phyloP scores from a whole-genome alignment of 306 rosid species.

The Amphicarpaea edgeworthii region DNA sequence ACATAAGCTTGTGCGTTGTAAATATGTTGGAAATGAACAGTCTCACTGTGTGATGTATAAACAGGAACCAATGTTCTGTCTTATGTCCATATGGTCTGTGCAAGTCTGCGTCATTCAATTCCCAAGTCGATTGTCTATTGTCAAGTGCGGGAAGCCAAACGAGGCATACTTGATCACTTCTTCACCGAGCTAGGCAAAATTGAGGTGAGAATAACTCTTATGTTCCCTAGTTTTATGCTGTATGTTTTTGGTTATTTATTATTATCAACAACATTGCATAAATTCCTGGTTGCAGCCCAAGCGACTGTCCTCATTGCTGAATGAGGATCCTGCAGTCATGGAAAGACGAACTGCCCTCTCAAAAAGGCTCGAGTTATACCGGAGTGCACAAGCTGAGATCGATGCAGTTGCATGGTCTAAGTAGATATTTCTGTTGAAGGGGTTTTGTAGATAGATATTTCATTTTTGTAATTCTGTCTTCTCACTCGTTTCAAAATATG shows the following conservation, averaged over 20 bases:
- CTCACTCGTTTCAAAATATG: too few relatives aligned
- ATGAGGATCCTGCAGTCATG: slow-evolving; percentile 96
- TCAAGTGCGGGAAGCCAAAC: slow-evolving; percentile 94
- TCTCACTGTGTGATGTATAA: too few relatives aligned
- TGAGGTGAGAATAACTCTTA: slow-evolving; percentile 60
- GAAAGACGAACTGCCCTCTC: slow-evolving; percentile 78
- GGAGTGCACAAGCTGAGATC: slow-evolving; percentile 89
- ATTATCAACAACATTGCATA: not conserved
- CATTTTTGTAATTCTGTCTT: too few relatives aligned
- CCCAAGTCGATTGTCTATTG: slow-evolving; percentile 88
- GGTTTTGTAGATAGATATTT: not conserved
- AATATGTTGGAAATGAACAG: too few relatives aligned
- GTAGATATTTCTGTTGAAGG: slow-evolving; percentile 53
- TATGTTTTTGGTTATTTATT: not conserved
- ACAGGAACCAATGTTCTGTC: slow-evolving; percentile 84
- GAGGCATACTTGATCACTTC: slow-evolving; percentile 84
- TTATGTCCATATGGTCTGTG: slow-evolving; percentile 85
- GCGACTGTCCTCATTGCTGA: slow-evolving; percentile 76
- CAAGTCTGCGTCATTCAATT: slow-evolving; percentile 78
- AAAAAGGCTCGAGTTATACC: slow-evolving; percentile 87
- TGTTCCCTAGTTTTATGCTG: not conserved
- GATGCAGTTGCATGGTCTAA: slow-evolving; percentile 94
- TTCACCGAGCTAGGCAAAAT: slow-evolving; percentile 82
- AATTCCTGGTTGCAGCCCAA: slow-evolving; percentile 59
- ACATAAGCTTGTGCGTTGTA: too few relatives aligned